Evolutionary conservation across 129 eudicot genomes (phyloP), one percentile per base, ranked within the genome.

Genomic region (Flaveria linearis): DNA sequence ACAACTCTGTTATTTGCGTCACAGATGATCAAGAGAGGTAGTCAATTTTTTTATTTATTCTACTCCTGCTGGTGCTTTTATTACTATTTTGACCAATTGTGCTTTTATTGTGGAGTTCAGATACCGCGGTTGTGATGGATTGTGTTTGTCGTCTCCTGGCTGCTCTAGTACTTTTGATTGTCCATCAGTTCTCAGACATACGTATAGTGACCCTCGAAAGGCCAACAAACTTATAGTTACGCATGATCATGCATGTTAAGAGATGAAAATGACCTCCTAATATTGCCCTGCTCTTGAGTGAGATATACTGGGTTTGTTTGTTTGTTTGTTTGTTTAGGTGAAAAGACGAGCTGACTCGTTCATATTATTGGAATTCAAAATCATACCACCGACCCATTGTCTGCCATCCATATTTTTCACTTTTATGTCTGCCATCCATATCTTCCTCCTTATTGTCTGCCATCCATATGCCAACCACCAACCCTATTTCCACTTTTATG

Each of bases 21-120:
- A 68, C 80, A 64, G 87, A 91, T 74, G 96, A 91, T 72, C 96
- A 94, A 66, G 97, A 91, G 84, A 94, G 98, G 97, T 91, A 80
- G 43, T 17, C 3, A 39, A 63, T 17, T 13, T 16, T 6, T 36
- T 52, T 20, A 0, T 6, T 36, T 52, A 16, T 62, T 60, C 30
- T 52, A 47, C 65, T 22, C 66, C 12, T 10, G 49, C 15, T 49
- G 71, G 30, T 50, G 42, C 28, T 23, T 45, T 66, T 58, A 12
- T 58, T 69, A 71, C 49, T 18, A 14, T 36, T 62, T 76, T 13
- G 7, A 4, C 20, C 20, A 22, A n/a, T n/a, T 68, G 22, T 77
- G 56, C 12, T 68, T 56, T 17, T 41, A 43, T 56, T 45, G 28
- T 62, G 55, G 43, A 26, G 60, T 84, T 85, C 91, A 95, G 99